phyloP scores from a whole-genome alignment of 257 asterid genomes.

The Solanum pimpinellifolium region DNA sequence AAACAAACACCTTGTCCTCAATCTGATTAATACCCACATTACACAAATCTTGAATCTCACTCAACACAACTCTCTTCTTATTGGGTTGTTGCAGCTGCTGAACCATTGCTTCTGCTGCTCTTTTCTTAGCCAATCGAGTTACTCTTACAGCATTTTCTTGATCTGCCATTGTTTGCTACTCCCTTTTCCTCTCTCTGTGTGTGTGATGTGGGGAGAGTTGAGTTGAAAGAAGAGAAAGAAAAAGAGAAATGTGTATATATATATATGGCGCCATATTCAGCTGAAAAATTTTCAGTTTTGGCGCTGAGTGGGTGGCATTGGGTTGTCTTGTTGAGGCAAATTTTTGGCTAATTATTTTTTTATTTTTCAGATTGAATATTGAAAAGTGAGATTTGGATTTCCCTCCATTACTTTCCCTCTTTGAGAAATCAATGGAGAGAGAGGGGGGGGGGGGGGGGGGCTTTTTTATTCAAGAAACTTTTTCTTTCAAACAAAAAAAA shows the following conservation, averaged over 20 bases:
- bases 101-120: conserved; percentile 9
- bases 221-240: background rate
- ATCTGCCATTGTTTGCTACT: conserved; percentile 2
- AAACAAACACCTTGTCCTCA: background rate
- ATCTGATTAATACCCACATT: background rate
- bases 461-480: background rate
- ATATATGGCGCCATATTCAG: background rate
- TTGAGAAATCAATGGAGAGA: background rate
- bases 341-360: background rate
- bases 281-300: background rate
- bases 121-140: conserved; percentile 13
- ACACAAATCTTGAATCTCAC: background rate
- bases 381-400: background rate
- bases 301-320: background rate
- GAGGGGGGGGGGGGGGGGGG: background rate
- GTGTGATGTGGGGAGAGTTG: background rate
- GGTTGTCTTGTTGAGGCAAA: background rate
- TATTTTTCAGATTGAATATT: background rate
- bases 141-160: conserved; percentile 2
- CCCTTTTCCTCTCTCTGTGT: background rate
- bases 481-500: too few relatives aligned
- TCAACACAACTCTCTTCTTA: conserved; percentile 15
- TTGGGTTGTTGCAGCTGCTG: background rate
- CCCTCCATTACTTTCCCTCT: background rate
- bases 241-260: background rate